A percentile compares a stretch with the other conserved stretches of the same genome.
These are phyloP conservation scores for Petunia secreta DNA, from an alignment of 257 asterid genomes.

Conservation along the genomic window DNA sequence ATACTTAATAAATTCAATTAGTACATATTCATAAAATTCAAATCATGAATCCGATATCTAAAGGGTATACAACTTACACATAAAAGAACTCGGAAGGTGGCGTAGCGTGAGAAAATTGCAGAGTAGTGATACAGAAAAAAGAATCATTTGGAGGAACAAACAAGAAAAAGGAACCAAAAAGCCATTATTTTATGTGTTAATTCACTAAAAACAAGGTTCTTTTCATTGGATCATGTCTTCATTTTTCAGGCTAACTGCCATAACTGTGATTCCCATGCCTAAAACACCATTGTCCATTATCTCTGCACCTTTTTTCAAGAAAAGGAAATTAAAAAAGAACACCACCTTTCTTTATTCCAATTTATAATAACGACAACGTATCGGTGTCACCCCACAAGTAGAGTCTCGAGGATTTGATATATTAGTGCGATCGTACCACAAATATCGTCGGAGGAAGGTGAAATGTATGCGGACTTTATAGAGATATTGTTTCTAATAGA, in stretches of 20 bases:
- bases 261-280: neutral
- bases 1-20: too few relatives aligned
- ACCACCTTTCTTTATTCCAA: neutral
- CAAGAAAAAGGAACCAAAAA: neutral
- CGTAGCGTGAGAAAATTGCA: neutral
- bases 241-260: constrained; percentile 9
- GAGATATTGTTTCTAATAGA: too few relatives aligned
- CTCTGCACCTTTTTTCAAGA: neutral
- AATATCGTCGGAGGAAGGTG: too few relatives aligned
- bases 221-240: neutral
- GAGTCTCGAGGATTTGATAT: too few relatives aligned
- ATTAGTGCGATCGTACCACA: too few relatives aligned
- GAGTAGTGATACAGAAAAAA: neutral
- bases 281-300: neutral
- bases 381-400: too few relatives aligned
- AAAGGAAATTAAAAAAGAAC: neutral
- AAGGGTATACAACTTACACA: too few relatives aligned
- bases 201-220: neutral
- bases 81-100: neutral
- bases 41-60: too few relatives aligned
- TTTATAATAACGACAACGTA: too few relatives aligned
- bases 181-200: neutral
- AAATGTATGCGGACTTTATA: too few relatives aligned
- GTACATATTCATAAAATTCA: too few relatives aligned
- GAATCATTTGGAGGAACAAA: neutral